Evolutionary conservation across 2,329 filamentous ascomycete genomes (phyloP).

Genomic region (Elsinoe fawcettii): DNA sequence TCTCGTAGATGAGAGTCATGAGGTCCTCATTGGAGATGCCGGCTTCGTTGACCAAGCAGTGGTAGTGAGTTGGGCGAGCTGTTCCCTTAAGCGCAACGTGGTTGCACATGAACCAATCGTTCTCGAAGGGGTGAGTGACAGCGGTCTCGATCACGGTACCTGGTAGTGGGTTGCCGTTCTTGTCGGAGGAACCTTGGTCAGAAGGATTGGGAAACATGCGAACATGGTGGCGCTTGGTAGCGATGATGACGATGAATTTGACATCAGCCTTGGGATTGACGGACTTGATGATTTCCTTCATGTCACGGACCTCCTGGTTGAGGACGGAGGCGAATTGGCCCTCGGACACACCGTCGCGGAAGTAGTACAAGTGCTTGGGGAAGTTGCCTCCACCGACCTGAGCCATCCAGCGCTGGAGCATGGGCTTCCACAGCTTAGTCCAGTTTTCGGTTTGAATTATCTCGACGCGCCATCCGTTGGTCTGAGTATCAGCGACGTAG

Average conservation of each 20-base stretch:
- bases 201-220: slow-evolving; percentile 71
- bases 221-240: slow-evolving; percentile 89
- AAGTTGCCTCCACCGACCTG: slow-evolving; percentile 45
- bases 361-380: slow-evolving; percentile 76
- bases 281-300: slow-evolving; percentile 47
- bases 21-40: slow-evolving; percentile 59
- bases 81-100: slow-evolving; percentile 88
- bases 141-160: slow-evolving; percentile 83
- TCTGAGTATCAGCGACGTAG: slow-evolving; percentile 72
- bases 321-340: slow-evolving; percentile 77
- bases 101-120: slow-evolving; percentile 71
- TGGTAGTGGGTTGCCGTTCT: slow-evolving; percentile 72
- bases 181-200: slow-evolving; percentile 50
- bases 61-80: slow-evolving; percentile 76
- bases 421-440: slow-evolving; percentile 56
- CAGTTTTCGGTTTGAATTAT: slow-evolving; percentile 65
- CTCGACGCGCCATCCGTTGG: slow-evolving; percentile 75
- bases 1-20: slow-evolving; percentile 85
- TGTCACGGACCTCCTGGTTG: slow-evolving; percentile 63
- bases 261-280: slow-evolving; percentile 36
- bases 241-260: slow-evolving; percentile 78
- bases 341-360: slow-evolving; percentile 87
- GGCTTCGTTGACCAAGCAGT: slow-evolving; percentile 78
- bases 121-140: slow-evolving; percentile 84
- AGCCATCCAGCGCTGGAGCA: slow-evolving; percentile 54